Base-by-base conservation (phyloP, 2,329 filamentous ascomycete genomes). In the Arthrobotrys iridis region DNA sequence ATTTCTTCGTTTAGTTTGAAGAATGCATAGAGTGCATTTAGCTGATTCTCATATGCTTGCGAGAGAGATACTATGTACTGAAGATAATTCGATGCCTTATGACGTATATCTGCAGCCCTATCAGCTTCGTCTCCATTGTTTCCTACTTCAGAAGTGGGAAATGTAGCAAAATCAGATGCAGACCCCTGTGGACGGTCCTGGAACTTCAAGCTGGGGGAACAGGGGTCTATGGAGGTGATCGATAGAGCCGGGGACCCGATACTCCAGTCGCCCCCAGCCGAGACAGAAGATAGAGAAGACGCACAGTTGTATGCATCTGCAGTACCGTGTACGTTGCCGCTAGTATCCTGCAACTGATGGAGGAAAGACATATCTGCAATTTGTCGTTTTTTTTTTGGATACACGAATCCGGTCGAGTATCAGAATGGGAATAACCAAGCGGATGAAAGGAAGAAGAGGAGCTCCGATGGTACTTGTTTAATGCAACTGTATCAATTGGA, bases 31-130 rank as follows among this genome's bases (percentile, higher is more conserved):
- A 75, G 48, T 8, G 63, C 45, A 18, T 63, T 67, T 8, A 75
- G 20, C 40, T 75, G 70, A 15, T 46, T 63, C 20, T 75, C 70
- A 20, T 75, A 75, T n/a, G 70, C 70, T n/a, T 67, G 62, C 6
- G 70, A 75, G 22, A 75, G 57, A 7, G 70, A 75, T 50, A 63
- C 70, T 18, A 75, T 28, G 28, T 67, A 75, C 43, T 75, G 70
- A n/a, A 75, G 63, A n/a, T 75, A 75, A 26, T 75, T 75, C 11
- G 70, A 75, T 4, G 70, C 70, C 28, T 64, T 75, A 11, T 30
- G 62, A 10, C 70, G 63, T 10, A 75, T 22, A 40, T 75, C 70
- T 2, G 62, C 70, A 7, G 63, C 60, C 28, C 30, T 45, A 15
- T 75, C 63, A 2, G 15, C 50, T 13, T 24, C 59, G 11, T 55